phyloP scores from a whole-genome alignment of 345 rosid species.

The Euphorbia lathyris region DNA sequence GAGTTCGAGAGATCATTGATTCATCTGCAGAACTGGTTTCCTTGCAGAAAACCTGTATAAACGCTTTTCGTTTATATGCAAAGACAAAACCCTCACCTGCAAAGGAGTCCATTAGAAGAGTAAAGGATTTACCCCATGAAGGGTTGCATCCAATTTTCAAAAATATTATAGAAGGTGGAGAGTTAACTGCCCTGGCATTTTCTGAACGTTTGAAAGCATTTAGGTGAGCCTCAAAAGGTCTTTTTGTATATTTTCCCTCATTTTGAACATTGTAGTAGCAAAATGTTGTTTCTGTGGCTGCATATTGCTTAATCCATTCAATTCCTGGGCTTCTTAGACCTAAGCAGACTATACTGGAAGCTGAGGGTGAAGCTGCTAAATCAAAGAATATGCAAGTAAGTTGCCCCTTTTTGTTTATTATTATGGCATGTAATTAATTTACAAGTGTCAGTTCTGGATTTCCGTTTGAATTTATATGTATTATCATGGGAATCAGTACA shows the following conservation, averaged over 20 bases:
- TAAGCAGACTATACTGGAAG: constrained; percentile 93
- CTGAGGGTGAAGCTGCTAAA: constrained; percentile 90
- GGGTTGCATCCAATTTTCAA: constrained; percentile 88
- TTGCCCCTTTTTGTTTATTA: background rate
- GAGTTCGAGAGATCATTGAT: constrained; percentile 62
- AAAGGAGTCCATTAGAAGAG: constrained; percentile 85
- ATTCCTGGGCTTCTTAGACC: constrained; percentile 58
- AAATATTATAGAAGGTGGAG: constrained; percentile 75
- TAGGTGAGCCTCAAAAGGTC: constrained; percentile 47
- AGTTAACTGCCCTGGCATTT: constrained; percentile 85
- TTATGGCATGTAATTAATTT: background rate
- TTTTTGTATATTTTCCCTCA: background rate
- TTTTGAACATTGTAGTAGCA: background rate
- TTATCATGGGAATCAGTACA: background rate
- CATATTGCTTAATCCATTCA: constrained; percentile 11
- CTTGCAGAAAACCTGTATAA: constrained; percentile 68
- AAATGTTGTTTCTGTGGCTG: background rate
- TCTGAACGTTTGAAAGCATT: constrained; percentile 78
- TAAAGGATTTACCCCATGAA: constrained; percentile 72
- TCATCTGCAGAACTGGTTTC: constrained; percentile 72
- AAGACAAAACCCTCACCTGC: constrained; percentile 85
- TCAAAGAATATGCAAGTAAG: constrained; percentile 66
- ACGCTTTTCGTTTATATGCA: constrained; percentile 86
- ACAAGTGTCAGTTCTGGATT: background rate
- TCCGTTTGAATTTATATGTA: background rate